Evolutionary conservation across 768 basidiomycete genomes (phyloP).

Genomic region (Megacollybia marginata): DNA sequence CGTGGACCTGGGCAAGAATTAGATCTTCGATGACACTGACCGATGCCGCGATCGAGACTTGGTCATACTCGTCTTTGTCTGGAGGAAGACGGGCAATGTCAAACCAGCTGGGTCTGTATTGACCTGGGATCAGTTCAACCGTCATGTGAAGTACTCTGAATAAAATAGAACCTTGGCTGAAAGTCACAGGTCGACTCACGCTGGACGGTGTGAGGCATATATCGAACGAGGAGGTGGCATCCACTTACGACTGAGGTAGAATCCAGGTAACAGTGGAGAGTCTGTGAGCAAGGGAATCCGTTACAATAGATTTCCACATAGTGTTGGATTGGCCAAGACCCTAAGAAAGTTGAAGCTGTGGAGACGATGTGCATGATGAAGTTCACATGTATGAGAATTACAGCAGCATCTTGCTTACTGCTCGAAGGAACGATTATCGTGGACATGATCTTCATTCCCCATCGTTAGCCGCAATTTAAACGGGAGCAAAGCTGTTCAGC

Average conservation of each 20-base stretch:
- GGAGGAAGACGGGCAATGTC: conserved; percentile 31
- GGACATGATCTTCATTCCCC: too few relatives aligned
- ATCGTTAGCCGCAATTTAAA: too few relatives aligned
- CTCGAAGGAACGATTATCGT: conserved; percentile 10
- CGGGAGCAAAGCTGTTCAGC: too few relatives aligned
- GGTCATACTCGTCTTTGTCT: conserved; percentile 26
- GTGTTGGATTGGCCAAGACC: conserved; percentile 32
- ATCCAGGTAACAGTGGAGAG: conserved; percentile 36
- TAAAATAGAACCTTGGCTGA: conserved; percentile 9
- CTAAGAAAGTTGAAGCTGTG: conserved; percentile 12
- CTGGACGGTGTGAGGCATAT: conserved; percentile 7
- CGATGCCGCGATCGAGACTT: conserved; percentile 24
- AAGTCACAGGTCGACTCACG: conserved; percentile 20
- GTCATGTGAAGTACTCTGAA: too few relatives aligned
- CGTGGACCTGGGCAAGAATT: conserved; percentile 28
- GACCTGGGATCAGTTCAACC: neutral
- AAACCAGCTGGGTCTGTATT: conserved; percentile 33
- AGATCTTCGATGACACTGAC: conserved; percentile 27
- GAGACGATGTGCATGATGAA: neutral
- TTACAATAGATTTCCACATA: conserved; percentile 26
- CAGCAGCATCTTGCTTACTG: conserved; percentile 50
- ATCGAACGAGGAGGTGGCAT: too few relatives aligned
- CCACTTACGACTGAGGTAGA: conserved; percentile 33
- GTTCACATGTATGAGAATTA: conserved; percentile 68
- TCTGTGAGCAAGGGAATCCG: conserved; percentile 24